phyloP scores from a whole-genome alignment of 2,329 filamentous ascomycete species.

The Neurospora crassa region DNA sequence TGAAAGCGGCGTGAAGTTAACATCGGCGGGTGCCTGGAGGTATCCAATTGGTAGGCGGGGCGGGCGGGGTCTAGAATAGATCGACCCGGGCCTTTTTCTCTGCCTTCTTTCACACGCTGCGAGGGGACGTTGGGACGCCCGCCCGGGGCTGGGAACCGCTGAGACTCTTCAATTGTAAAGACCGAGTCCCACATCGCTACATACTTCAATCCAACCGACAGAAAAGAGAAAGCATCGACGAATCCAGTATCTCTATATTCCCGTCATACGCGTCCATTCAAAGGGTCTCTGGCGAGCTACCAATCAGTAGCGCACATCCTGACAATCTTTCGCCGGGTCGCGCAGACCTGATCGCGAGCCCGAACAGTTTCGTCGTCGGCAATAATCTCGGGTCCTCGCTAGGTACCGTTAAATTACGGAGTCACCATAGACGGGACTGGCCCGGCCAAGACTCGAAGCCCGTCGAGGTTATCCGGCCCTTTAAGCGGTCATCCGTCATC shows the following conservation, averaged over 20 bases:
- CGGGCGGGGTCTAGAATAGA: background rate
- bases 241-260: background rate
- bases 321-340: background rate
- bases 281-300: background rate
- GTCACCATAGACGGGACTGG: background rate
- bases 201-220: background rate
- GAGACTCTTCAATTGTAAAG: background rate
- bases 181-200: background rate
- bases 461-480: background rate
- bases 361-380: background rate
- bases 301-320: background rate
- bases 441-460: constrained; percentile 5
- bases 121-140: background rate
- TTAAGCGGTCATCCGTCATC: background rate
- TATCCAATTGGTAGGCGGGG: background rate
- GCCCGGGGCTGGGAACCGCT: background rate
- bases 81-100: background rate
- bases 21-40: background rate
- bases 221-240: background rate
- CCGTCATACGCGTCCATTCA: background rate
- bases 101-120: background rate
- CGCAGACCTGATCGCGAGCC: background rate
- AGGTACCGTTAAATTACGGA: background rate
- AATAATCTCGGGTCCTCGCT: background rate
- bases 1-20: background rate